Evolutionary conservation across 129 eudicot species (phyloP).

Genomic region (Ambrosia artemisiifolia): DNA sequence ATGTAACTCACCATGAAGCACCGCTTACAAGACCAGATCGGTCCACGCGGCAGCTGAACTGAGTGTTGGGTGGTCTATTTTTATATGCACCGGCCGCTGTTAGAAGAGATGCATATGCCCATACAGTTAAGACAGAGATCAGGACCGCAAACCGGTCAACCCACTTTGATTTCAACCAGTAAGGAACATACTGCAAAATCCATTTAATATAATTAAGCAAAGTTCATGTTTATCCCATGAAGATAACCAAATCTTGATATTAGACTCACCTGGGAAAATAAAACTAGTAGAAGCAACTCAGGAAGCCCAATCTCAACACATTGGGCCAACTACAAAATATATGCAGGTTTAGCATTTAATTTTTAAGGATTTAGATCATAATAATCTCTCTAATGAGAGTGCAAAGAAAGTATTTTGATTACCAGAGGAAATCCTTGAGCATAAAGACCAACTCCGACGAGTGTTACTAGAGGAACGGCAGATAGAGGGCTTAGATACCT

Average conservation of each 20-base stretch:
- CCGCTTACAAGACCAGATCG: constrained; percentile 79
- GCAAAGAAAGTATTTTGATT: constrained; percentile 8
- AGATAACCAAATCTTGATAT: background rate
- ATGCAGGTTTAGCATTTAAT: background rate
- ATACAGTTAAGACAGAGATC: constrained; percentile 55
- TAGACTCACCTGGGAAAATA: constrained; percentile 58
- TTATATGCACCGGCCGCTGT: constrained; percentile 91
- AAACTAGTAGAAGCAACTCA: constrained; percentile 56
- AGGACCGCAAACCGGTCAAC: constrained; percentile 70
- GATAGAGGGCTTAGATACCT: constrained; percentile 91
- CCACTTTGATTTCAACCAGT: constrained; percentile 44
- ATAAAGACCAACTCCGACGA: constrained; percentile 84
- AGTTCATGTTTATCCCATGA: background rate
- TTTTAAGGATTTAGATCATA: background rate
- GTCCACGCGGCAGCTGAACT: constrained; percentile 90
- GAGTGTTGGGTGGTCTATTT: constrained; percentile 60
- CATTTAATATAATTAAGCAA: background rate
- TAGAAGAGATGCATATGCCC: constrained; percentile 87
- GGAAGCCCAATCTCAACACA: constrained; percentile 91
- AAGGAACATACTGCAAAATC: constrained; percentile 59
- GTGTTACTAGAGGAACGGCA: constrained; percentile 82
- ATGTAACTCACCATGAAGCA: constrained; percentile 64
- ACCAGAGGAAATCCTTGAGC: constrained; percentile 85
- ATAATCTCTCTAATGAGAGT: background rate
- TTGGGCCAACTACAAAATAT: constrained; percentile 54